Evolutionary conservation across 768 basidiomycete species (phyloP).

Genomic region (Ramaria sp.): DNA sequence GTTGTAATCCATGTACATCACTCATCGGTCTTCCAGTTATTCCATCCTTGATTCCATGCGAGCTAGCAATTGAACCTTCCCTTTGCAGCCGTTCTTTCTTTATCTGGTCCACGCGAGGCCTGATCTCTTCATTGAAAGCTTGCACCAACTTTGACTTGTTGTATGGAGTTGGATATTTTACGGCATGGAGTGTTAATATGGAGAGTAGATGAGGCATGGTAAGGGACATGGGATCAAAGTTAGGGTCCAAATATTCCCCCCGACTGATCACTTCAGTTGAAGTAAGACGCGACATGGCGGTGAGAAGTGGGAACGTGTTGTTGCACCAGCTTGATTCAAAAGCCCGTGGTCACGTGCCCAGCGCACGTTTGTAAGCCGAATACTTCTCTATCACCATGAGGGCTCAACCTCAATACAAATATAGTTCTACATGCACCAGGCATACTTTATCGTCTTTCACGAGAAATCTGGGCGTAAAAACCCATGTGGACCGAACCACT

Average conservation of each 20-base stretch:
- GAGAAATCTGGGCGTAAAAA: conserved; percentile 22
- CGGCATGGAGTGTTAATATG: conserved; percentile 64
- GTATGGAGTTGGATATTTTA: conserved; percentile 63
- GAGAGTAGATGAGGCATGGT: conserved; percentile 78
- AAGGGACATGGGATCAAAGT: conserved; percentile 62
- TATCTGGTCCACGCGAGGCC: conserved; percentile 41
- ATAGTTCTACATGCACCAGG: too few relatives aligned
- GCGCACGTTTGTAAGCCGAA: too few relatives aligned
- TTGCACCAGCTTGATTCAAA: too few relatives aligned
- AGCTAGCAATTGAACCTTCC: conserved; percentile 63
- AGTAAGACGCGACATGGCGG: conserved; percentile 66
- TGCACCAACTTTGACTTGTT: conserved; percentile 69
- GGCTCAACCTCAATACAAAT: too few relatives aligned
- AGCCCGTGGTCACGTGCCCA: too few relatives aligned
- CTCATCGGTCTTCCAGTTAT: conserved; percentile 62
- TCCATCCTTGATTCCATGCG: conserved; percentile 76
- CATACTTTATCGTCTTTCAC: background rate
- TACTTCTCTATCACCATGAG: too few relatives aligned
- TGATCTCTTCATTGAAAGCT: conserved; percentile 71
- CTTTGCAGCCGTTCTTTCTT: conserved; percentile 54
- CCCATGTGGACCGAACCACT: conserved; percentile 39
- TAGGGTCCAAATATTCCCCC: conserved; percentile 70
- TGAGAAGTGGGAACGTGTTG: too few relatives aligned
- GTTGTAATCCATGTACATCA: conserved; percentile 26
- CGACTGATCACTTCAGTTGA: conserved; percentile 60